Conservation (phyloP, 768 basidiomycete genomes). For the Rhodotorula taiwanensis region DNA sequence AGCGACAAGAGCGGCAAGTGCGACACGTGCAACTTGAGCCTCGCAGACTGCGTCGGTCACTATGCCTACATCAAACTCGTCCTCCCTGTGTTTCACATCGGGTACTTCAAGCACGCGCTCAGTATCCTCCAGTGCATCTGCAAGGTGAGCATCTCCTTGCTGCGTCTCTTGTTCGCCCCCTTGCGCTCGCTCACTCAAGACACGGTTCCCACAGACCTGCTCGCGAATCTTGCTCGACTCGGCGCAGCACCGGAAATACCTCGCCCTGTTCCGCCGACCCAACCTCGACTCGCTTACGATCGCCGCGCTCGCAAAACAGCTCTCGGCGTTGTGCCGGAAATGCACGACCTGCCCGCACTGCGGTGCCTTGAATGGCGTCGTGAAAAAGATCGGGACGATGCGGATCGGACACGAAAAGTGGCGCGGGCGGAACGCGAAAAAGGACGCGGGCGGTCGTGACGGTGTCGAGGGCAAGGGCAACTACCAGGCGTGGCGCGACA, state of each 20-base stretch:
- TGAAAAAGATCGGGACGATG: constrained; percentile 89
- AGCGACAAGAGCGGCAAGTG: constrained; percentile 87
- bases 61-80: constrained; percentile 97
- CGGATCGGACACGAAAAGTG: constrained; percentile 98
- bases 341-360: constrained; percentile 88
- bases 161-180: neutral
- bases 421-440: constrained; percentile 82
- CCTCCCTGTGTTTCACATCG: constrained; percentile 95
- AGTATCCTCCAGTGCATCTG: constrained; percentile 90
- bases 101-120: constrained; percentile 94
- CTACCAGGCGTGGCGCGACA: constrained; percentile 42
- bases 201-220: constrained; percentile 58
- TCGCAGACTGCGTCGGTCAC: constrained; percentile 94
- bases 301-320: constrained; percentile 69
- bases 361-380: constrained; percentile 82
- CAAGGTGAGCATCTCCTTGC: constrained; percentile 58
- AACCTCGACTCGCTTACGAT: constrained; percentile 89
- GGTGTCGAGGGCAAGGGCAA: constrained; percentile 42
- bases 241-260: constrained; percentile 69
- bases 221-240: constrained; percentile 85
- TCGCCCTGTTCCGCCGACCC: constrained; percentile 83
- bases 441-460: constrained; percentile 82
- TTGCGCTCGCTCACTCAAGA: too few relatives aligned
- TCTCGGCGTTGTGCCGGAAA: constrained; percentile 81
- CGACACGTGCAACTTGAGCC: constrained; percentile 85